Base-by-base conservation (phyloP, 345 rosid species). In the Brassica nigra region DNA sequence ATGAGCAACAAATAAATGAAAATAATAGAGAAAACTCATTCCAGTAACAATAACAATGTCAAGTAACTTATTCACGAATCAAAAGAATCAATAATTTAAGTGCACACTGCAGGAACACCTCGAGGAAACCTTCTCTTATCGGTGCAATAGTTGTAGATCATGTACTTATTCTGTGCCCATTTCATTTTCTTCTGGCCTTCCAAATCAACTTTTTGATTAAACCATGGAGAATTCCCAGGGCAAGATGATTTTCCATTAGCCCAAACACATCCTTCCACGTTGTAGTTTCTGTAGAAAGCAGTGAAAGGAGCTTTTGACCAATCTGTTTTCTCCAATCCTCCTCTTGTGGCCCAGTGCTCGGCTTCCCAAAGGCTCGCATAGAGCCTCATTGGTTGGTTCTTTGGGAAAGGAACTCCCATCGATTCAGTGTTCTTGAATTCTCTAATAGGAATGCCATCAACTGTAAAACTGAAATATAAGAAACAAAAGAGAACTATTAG, bases 91-190 rank as follows among this genome's bases (percentile, higher is more conserved):
- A 62, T n/a, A 16, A n/a, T 78, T 67, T 62, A 79, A 61, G 44
- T 68, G 71, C 92, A 87, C 70, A 80, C 90, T 1, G 77, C 42
- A 49, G 90, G 92, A 37, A 81, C 78, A 49, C 88, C 90, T 66
- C 16, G 78, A 15, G 92, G 83, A 52, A 87, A 89, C 68, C 90
- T 83, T 18, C 52, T 82, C 8, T 18, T 47, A 65, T 88, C 88
- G 1, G 61, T 82, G 73, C 90, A 79, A 33, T 79, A 87, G 76
- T 87, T 79, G 67, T 87, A 89, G 1, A 88, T 68, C 89, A 84
- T 87, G 81, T 86, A 84, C 11, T 85, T 84, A 14, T 83, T 59
- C 31, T 84, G 89, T 59, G 80, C 54, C 54, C 54, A 44, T 44
- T 44, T 44, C 54, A 44, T 44, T 44, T 44, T 44, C 12, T 44